phyloP scores from a whole-genome alignment of 495 filamentous ascomycete genomes.

The Parathielavia appendiculata region DNA sequence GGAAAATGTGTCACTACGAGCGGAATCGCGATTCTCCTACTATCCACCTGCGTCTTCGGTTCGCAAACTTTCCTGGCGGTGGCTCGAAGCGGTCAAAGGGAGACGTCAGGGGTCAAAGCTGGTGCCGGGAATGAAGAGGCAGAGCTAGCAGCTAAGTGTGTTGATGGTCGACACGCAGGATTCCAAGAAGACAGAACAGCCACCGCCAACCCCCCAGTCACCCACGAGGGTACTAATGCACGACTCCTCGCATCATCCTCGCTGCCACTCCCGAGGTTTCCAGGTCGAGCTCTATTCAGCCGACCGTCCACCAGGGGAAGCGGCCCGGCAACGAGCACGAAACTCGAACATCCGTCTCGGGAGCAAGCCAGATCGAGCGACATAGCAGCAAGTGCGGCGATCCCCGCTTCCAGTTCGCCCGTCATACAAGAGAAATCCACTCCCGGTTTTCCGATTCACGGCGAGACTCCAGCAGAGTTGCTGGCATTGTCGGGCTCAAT shows the following conservation, averaged over 20 bases:
- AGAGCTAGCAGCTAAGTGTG: conserved; percentile 11
- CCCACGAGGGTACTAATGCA: neutral
- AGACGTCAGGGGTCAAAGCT: conserved; percentile 10
- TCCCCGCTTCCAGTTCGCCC: neutral
- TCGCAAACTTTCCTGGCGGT: conserved; percentile 26
- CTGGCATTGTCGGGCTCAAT: conserved; percentile 23
- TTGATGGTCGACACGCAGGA: conserved; percentile 20
- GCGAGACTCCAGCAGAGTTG: conserved; percentile 14
- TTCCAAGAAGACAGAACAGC: conserved; percentile 9
- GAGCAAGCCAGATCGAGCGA: no score
- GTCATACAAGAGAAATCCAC: neutral
- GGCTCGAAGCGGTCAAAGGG: conserved; percentile 17
- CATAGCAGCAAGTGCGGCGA: neutral
- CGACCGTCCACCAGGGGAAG: conserved; percentile 16
- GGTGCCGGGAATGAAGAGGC: conserved; percentile 6
- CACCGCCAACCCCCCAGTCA: neutral
- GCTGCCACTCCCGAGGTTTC: conserved; percentile 4
- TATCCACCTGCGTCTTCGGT: conserved; percentile 10
- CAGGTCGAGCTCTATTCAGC: neutral
- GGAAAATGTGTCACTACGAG: conserved; percentile 10
- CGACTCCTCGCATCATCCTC: neutral
- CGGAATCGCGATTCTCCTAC: conserved; percentile 12
- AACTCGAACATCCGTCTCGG: neutral
- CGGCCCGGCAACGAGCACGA: conserved; percentile 4
- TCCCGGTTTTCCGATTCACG: neutral